Evolutionary conservation across 2,329 filamentous ascomycete species (phyloP).

Genomic region (Graphilbum ipis-grandicollis): DNA sequence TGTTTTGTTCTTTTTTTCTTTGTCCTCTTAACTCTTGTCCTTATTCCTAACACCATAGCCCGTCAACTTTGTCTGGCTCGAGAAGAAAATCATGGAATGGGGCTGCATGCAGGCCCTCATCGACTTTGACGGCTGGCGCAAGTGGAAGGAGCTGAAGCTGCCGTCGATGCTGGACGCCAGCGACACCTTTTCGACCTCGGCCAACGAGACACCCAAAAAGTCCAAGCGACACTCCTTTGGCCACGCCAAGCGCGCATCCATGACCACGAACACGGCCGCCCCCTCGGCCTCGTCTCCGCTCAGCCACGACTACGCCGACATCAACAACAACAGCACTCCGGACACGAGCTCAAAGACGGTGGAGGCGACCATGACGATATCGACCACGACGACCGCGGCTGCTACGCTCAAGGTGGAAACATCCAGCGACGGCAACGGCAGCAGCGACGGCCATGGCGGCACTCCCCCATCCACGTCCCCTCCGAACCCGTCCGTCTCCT

Average conservation of each 20-base stretch:
- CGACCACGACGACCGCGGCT: too few species aligned
- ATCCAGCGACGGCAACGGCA: too few species aligned
- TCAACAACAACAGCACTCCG: background rate
- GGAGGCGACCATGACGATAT: too few species aligned
- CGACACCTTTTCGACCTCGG: too few species aligned
- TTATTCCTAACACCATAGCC: constrained; percentile 42
- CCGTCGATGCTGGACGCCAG: background rate
- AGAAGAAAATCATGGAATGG: constrained; percentile 98
- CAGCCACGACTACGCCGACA: constrained; percentile 3
- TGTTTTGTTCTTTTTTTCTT: constrained; percentile 1
- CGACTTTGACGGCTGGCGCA: constrained; percentile 94
- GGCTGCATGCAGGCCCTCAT: constrained; percentile 99
- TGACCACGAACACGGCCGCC: background rate
- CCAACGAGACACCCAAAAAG: background rate
- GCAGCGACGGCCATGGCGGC: too few species aligned
- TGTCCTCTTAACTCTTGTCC: too few species aligned
- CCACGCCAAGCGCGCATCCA: constrained; percentile 3
- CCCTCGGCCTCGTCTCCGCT: too few species aligned
- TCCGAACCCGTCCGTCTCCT: too few species aligned
- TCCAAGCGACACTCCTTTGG: constrained; percentile 1
- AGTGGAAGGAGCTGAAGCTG: constrained; percentile 72
- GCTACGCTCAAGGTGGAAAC: too few species aligned
- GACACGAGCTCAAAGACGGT: too few species aligned
- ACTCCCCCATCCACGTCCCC: too few species aligned
- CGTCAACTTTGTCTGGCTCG: constrained; percentile 93